Base-by-base conservation (phyloP, 2,329 filamentous ascomycete species). In the Aspergillus fischeri region DNA sequence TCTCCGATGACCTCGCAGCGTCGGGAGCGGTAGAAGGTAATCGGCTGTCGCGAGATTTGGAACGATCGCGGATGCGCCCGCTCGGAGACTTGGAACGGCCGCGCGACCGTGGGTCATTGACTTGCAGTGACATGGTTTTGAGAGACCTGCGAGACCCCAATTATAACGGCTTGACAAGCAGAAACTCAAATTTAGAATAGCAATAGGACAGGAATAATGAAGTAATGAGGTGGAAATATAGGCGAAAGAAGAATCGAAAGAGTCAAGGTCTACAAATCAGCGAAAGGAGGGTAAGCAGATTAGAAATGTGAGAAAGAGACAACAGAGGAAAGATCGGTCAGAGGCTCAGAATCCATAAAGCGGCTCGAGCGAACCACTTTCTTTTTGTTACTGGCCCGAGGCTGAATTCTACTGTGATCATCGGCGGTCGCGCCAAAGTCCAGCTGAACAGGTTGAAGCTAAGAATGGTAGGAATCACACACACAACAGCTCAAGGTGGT, bases 21-120 rank as follows among this genome's bases (percentile, higher is more conserved):
- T 70, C 62, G 58, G 69, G 64, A 10, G 68, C 64, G 24, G 72
- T 68, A 27, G 68, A 69, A 11, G 72, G 66, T 11, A 61, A 65
- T 48, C 75, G 72, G 53, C 58, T 67, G 59, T 77, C 75, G 68
- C 76, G 76, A 64, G 76, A 77, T 53, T 71, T 71, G 49, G 76
- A 78, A 57, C 75, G 74, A 47, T 77, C 76, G 48, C 73, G 68
- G 60, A 63, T 70, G 32, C 71, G 70, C 28, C 75, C 74, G 55
- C 72, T 65, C 35, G 76, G 77, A 35, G 77, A 79, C 60, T 74
- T 78, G 60, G 77, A 79, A 54, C 77, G 72, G 60, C 72, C 73
- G 55, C 77, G 75, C 61, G 73, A 74, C 65, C 74, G 73, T 65
- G 74, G 68, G 63, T 75, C 73, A 56, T 71, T 63, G 52, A 75